A percentile compares a stretch with the other conserved stretches of the same genome.
These are phyloP conservation scores for Miamiensis avidus DNA, from an alignment of 169 alveolate genomes.

Conservation along the genomic window DNA sequence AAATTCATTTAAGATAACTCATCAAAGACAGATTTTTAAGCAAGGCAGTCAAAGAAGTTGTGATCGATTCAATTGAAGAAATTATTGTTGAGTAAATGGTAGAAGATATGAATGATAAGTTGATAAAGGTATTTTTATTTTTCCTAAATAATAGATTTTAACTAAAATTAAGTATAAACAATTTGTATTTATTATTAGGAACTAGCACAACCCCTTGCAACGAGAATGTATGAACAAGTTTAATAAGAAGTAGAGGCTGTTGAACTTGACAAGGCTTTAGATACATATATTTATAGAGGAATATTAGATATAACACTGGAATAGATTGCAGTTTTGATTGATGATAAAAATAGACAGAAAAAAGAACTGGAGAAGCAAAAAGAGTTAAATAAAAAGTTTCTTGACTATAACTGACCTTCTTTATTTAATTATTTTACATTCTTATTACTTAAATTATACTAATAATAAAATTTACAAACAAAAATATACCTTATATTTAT, in stretches of 20 bases:
- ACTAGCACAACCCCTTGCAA: constrained; percentile 33
- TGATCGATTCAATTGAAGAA: constrained; percentile 41
- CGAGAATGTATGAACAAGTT: constrained; percentile 32
- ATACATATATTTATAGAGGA: constrained; percentile 34
- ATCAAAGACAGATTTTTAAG: constrained; percentile 18
- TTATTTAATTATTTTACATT: too few species aligned
- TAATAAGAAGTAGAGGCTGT: constrained; percentile 40
- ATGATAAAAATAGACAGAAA: not conserved
- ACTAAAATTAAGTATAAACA: constrained; percentile 11
- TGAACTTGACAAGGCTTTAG: constrained; percentile 32
- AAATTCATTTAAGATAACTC: constrained; percentile 13
- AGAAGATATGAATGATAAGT: constrained; percentile 11
- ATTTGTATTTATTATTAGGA: constrained; percentile 18
- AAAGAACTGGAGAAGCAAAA: not conserved
- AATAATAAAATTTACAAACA: too few species aligned
- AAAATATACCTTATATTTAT: too few species aligned
- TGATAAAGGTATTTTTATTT: not conserved
- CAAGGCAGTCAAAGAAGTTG: constrained; percentile 33
- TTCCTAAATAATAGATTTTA: constrained; percentile 7
- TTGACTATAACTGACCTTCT: too few species aligned
- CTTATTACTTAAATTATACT: too few species aligned
- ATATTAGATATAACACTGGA: constrained; percentile 38
- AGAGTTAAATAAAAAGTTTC: not conserved
- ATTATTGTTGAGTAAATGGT: constrained; percentile 25
- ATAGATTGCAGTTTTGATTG: constrained; percentile 7